Evolutionary conservation across 768 basidiomycete species (phyloP).

Genomic region (Rhizopogon sp.): DNA sequence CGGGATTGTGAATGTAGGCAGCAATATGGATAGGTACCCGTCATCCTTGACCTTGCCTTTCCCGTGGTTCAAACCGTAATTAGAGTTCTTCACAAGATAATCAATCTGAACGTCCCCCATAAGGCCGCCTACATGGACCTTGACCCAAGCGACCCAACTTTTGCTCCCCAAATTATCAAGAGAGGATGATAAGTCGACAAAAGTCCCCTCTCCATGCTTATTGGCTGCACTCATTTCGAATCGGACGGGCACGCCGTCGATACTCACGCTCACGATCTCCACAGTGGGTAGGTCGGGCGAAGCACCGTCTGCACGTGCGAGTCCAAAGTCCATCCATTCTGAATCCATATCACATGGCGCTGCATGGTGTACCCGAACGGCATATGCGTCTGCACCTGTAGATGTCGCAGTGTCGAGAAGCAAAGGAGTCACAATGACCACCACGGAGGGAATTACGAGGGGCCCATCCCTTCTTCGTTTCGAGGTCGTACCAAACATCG

Average conservation of each 20-base stretch:
- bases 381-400: conserved; percentile 41
- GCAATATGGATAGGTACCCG: conserved; percentile 39
- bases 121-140: conserved; percentile 47
- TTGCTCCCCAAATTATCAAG: conserved; percentile 52
- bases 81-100: conserved; percentile 49
- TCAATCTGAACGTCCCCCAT: conserved; percentile 54
- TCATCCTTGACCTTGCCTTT: conserved; percentile 32
- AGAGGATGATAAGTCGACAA: conserved; percentile 32
- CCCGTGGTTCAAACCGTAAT: conserved; percentile 18
- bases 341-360: conserved; percentile 54
- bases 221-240: conserved; percentile 46
- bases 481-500: conserved; percentile 26
- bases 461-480: conserved; percentile 48
- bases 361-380: conserved; percentile 51
- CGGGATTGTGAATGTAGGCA: conserved; percentile 73
- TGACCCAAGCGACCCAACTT: conserved; percentile 64
- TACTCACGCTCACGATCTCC: conserved; percentile 52
- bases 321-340: conserved; percentile 76
- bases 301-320: conserved; percentile 38
- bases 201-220: conserved; percentile 29
- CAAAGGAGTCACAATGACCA: conserved; percentile 50
- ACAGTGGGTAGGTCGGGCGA: conserved; percentile 35
- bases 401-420: conserved; percentile 13
- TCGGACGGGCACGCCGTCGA: conserved; percentile 61
- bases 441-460: conserved; percentile 57